These are phyloP conservation scores for Haberlea rhodopensis DNA, from an alignment of 257 asterid genomes.

Conservation along the genomic window DNA sequence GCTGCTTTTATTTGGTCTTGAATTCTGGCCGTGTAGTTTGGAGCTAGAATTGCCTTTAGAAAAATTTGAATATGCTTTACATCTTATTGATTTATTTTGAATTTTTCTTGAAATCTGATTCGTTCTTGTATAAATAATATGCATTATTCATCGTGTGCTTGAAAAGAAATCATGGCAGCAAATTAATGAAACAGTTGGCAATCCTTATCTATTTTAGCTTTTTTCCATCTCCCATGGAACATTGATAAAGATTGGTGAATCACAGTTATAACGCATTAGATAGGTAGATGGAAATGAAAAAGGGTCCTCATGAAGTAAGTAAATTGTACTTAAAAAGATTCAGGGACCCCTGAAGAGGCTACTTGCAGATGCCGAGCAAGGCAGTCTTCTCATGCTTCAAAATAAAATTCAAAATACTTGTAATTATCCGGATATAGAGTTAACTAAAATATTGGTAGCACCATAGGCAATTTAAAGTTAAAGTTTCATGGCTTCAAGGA, in stretches of 20 bases:
- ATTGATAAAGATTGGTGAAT: slow-evolving; percentile 19
- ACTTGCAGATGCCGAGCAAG: background rate
- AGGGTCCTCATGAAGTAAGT: slow-evolving; percentile 14
- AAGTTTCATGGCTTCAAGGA: slow-evolving; percentile 14
- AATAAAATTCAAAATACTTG: too few relatives aligned
- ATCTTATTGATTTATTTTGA: slow-evolving; percentile 9
- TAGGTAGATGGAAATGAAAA: slow-evolving; percentile 30
- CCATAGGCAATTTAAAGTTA: background rate
- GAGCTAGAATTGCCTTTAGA: background rate
- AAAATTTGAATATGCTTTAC: slow-evolving; percentile 13
- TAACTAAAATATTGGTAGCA: background rate
- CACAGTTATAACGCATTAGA: slow-evolving; percentile 29
- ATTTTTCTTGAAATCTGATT: slow-evolving; percentile 6
- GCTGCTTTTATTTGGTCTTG: too few relatives aligned
- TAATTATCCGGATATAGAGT: too few relatives aligned
- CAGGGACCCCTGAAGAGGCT: slow-evolving; percentile 30
- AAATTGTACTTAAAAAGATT: slow-evolving; percentile 19
- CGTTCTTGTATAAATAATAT: slow-evolving; percentile 15
- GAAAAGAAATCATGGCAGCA: background rate
- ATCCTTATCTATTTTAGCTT: slow-evolving; percentile 24
- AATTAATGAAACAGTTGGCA: slow-evolving; percentile 30
- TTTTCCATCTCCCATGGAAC: slow-evolving; percentile 21
- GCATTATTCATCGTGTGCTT: slow-evolving; percentile 9
- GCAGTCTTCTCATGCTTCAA: background rate
- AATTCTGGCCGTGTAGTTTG: slow-evolving; percentile 19